A percentile compares a stretch with the other conserved stretches of the same genome.
These are phyloP conservation scores for Musa schizocarpa DNA, from an alignment of 176 grass and related monocot species.

Conservation along the genomic window DNA sequence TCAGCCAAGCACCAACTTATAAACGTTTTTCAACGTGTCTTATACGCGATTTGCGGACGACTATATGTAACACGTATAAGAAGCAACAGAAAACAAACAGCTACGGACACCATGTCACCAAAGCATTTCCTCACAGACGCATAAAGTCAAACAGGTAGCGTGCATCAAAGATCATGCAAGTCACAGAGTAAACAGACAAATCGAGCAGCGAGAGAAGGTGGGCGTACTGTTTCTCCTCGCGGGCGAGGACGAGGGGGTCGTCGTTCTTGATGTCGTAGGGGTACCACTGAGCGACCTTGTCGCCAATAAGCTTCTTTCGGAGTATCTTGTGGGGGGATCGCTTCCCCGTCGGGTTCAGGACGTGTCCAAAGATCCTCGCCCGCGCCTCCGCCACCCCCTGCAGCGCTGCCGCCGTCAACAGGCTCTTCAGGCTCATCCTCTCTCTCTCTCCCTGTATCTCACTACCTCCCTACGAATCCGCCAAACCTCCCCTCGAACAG, in stretches of 20 bases:
- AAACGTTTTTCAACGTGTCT: too few relatives aligned
- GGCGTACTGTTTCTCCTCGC: slow-evolving; percentile 59
- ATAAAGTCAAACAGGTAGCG: too few relatives aligned
- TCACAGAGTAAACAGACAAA: not conserved
- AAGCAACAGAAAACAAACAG: too few relatives aligned
- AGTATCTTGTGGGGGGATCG: slow-evolving; percentile 61
- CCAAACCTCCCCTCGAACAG: too few relatives aligned
- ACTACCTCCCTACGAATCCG: not conserved
- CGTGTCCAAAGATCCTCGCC: slow-evolving; percentile 57
- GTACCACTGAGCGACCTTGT: slow-evolving; percentile 66
- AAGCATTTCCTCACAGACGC: too few relatives aligned
- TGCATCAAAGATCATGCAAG: too few relatives aligned
- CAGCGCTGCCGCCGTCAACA: slow-evolving; percentile 42
- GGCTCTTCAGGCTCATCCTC: slow-evolving; percentile 38
- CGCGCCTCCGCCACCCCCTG: slow-evolving; percentile 32
- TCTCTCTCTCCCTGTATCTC: slow-evolving; percentile 27
- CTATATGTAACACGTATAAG: too few relatives aligned
- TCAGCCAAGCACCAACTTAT: too few relatives aligned
- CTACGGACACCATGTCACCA: too few relatives aligned
- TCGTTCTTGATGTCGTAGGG: slow-evolving; percentile 64
- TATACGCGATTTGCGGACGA: too few relatives aligned
- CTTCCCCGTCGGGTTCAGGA: slow-evolving; percentile 49
- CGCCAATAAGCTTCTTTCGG: slow-evolving; percentile 55
- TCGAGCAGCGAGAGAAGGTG: not conserved
- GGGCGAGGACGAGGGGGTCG: slow-evolving; percentile 43